These are phyloP conservation scores for Rubia peregrina DNA, from an alignment of 305 asterid species.

Conservation along the genomic window DNA sequence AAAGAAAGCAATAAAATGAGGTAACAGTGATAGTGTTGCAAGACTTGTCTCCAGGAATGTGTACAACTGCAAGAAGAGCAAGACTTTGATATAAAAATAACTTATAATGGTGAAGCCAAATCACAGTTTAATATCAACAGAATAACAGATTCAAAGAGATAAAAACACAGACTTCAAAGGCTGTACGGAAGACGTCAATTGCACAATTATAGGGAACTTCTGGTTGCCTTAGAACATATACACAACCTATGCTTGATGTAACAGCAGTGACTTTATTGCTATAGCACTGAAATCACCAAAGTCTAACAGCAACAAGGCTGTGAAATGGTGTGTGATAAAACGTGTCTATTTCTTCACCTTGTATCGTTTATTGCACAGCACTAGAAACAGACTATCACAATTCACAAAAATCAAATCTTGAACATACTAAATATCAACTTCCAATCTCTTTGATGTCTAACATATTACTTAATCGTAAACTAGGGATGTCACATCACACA, in stretches of 20 bases:
- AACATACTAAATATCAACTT: not conserved
- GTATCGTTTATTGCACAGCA: not conserved
- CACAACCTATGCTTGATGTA: too few relatives aligned
- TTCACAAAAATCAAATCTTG: not conserved
- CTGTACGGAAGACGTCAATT: too few relatives aligned
- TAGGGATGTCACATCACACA: not conserved
- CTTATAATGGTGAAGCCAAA: not conserved
- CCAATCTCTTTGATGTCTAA: not conserved
- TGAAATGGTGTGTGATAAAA: not conserved
- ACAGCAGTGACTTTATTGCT: too few relatives aligned
- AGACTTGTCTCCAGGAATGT: constrained; percentile 85
- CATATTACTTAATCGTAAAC: not conserved
- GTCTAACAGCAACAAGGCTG: too few relatives aligned
- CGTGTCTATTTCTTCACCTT: too few relatives aligned
- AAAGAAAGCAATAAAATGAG: constrained; percentile 82
- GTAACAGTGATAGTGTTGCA: constrained; percentile 67
- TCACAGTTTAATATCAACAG: not conserved
- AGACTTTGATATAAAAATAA: constrained; percentile 1
- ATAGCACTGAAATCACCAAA: too few relatives aligned
- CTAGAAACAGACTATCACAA: not conserved
- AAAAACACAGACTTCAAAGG: not conserved
- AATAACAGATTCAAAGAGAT: not conserved
- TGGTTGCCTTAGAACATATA: not conserved
- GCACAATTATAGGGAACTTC: not conserved
- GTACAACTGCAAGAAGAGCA: constrained; percentile 61